phyloP scores from a whole-genome alignment of 305 asterid species.

The Fraxinus paxiana region DNA sequence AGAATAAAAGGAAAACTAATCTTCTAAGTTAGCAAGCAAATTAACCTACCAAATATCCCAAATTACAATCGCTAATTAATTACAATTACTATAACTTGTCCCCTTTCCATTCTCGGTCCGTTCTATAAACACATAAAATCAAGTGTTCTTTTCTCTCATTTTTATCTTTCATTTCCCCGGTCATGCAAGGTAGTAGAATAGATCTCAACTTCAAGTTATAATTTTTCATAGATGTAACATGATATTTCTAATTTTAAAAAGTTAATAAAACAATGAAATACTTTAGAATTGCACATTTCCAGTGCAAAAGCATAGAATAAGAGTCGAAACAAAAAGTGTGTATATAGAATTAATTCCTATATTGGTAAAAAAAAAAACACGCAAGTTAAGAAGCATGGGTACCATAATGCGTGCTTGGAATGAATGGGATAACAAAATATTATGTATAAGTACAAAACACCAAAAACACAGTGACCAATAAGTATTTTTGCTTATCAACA shows the following conservation, averaged over 20 bases:
- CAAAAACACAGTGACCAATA: not conserved
- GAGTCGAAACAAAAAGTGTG: not conserved
- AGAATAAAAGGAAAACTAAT: not conserved
- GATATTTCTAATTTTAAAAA: not conserved
- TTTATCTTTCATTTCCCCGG: not conserved
- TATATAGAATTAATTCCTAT: not conserved
- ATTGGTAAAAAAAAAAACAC: not conserved
- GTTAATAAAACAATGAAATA: not conserved
- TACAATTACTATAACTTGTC: not conserved
- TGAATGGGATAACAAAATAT: not conserved
- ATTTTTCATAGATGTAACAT: not conserved
- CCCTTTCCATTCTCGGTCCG: not conserved
- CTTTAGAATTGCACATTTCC: not conserved
- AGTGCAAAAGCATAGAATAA: not conserved
- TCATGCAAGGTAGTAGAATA: not conserved
- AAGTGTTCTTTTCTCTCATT: not conserved
- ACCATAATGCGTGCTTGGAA: not conserved
- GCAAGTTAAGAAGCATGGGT: not conserved
- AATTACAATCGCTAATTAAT: not conserved
- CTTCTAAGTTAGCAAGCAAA: not conserved
- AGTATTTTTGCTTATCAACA: not conserved
- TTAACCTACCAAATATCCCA: not conserved
- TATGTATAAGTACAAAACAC: not conserved
- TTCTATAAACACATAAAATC: slow-evolving; percentile 3
- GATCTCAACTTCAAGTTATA: not conserved